Percentiles rank a stretch among this genome's conserved stretches.
Conservation (phyloP, 2,329 filamentous ascomycete genomes). For the Penicillium sp. region DNA sequence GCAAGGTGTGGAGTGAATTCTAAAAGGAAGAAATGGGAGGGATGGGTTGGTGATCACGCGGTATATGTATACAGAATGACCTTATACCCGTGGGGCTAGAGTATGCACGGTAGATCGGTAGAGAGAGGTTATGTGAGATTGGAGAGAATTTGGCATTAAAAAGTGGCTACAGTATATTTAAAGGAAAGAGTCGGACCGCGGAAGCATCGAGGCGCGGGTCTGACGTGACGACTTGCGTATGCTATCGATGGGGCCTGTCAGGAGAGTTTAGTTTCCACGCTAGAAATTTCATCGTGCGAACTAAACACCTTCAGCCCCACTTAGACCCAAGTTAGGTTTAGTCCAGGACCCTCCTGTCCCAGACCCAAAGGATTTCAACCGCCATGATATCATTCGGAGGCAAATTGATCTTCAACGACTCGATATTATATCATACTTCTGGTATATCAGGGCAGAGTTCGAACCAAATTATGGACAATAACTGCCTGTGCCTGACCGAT, state of each 20-base stretch:
- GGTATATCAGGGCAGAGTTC: neutral
- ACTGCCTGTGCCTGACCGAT: neutral
- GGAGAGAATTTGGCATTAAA: neutral
- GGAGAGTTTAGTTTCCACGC: neutral
- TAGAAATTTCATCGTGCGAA: neutral
- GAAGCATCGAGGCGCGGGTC: neutral
- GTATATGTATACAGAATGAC: constrained; percentile 6
- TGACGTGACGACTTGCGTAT: constrained; percentile 25
- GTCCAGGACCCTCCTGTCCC: neutral
- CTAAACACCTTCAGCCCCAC: neutral
- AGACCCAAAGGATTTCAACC: neutral
- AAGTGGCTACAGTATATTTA: neutral
- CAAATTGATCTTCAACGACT: neutral
- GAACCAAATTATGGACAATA: neutral
- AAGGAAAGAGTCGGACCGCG: neutral
- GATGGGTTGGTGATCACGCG: constrained; percentile 7
- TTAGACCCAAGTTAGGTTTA: neutral
- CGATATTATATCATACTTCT: neutral
- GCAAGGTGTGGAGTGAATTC: neutral
- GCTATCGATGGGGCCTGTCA: neutral
- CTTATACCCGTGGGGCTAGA: constrained; percentile 7
- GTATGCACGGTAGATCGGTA: constrained; percentile 12
- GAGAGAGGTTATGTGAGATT: neutral
- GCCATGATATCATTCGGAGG: constrained; percentile 17
- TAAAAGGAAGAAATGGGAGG: neutral